Base-by-base conservation (phyloP, 257 asterid species). In the Petrea volubilis region DNA sequence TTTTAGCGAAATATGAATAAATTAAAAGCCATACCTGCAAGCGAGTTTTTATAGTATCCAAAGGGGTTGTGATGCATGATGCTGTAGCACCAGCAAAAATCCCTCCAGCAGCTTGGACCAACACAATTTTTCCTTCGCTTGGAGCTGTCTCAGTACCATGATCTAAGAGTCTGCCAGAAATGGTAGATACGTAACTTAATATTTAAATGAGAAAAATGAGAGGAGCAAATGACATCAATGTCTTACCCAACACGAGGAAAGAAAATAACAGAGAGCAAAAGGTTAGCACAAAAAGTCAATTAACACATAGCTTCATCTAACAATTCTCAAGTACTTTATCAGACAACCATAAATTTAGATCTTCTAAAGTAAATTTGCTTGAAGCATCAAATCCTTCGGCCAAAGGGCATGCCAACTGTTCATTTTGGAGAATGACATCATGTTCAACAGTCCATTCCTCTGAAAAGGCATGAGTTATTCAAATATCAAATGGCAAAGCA, bases 71-170 rank as follows among this genome's bases (percentile, higher is more conserved):
- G 64, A 94, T 76, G 73, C 88, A 88, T 64, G 99, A 88, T 74
- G 99, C 96, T 70, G 97, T 79, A 18, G 96, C 96, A 71, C 95
- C 99, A 5, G 97, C 99, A 56, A 84, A 17, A 80, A 91, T 82
- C 72, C 97, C 99, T 67, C 99, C 99, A 55, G 90, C 90, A 75
- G 96, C 99, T 84, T 94, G 99, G 73, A 89, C 99, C 79, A 75
- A 10, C 58, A 94, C 63, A 68, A 91, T 80, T 59, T 78, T 80
- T 68, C 93, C 87, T 77, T 73, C 80, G 65, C 84, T 82, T 74
- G 97, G 99, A 77, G 81, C 77, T 38, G 43, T 38, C 43, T 38
- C 43, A 59, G 72, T 47, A 65, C 82, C 86, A 76, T 89, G 73
- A 83, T 84, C 91, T 77, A 91, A 76, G 60, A 80, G 73, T 67